Evolutionary conservation across 2,329 filamentous ascomycete species (phyloP).

Genomic region (Chaetomium globosum): DNA sequence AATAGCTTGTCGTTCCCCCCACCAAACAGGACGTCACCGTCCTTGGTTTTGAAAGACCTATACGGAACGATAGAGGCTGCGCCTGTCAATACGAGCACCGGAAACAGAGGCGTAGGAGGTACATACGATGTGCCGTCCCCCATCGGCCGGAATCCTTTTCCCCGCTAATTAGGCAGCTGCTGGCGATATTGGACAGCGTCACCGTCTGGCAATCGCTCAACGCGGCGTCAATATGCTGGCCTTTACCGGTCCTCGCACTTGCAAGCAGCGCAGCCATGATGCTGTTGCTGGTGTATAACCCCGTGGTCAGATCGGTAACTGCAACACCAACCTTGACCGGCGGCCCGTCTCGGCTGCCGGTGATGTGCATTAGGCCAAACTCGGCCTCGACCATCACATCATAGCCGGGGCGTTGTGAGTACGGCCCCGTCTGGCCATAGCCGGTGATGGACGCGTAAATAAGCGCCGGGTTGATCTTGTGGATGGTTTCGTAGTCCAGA

Average conservation of each 20-base stretch:
- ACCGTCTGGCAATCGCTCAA: conserved; percentile 94
- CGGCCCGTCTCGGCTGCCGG: conserved; percentile 80
- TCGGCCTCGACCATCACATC: conserved; percentile 99
- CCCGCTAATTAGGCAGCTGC: conserved; percentile 85
- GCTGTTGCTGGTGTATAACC: conserved; percentile 90
- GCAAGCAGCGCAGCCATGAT: conserved; percentile 92
- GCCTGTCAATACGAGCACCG: not conserved
- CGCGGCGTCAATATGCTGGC: conserved; percentile 90
- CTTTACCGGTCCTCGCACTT: conserved; percentile 71
- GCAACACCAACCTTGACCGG: conserved; percentile 97
- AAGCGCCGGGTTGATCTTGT: conserved; percentile 77
- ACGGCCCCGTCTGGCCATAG: conserved; percentile 94
- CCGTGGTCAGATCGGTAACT: conserved; percentile 93
- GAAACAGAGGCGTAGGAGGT: not conserved
- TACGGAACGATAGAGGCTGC: conserved; percentile 96
- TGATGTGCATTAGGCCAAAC: conserved; percentile 98
- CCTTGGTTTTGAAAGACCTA: conserved; percentile 74
- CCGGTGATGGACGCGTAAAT: conserved; percentile 97
- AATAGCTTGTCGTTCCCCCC: conserved; percentile 74
- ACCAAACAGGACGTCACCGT: conserved; percentile 70
- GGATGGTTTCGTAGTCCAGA: conserved; percentile 83
- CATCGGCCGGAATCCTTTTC: conserved; percentile 85
- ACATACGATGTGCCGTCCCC: conserved; percentile 90
- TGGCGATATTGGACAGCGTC: conserved; percentile 92
- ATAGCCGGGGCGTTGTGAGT: conserved; percentile 84